Evolutionary conservation across 345 rosid genomes (phyloP).

Genomic region (Populus tremula): DNA sequence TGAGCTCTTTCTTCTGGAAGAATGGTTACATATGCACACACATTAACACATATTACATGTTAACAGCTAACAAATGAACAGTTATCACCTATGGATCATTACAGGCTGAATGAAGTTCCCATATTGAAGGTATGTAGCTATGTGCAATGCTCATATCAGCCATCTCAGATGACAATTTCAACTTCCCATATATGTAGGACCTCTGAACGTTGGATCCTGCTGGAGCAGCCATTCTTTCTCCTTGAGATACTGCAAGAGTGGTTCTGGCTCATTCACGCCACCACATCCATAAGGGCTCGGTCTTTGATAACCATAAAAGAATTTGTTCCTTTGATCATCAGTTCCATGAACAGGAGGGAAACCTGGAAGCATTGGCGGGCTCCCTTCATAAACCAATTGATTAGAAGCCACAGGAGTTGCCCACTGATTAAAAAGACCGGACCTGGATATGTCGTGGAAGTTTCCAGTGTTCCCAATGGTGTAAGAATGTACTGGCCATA

Average conservation of each 20-base stretch:
- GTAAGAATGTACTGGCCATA: constrained; percentile 33
- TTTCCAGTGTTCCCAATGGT: constrained; percentile 36
- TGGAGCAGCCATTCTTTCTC: constrained; percentile 69
- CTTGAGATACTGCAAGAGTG: constrained; percentile 68
- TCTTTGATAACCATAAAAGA: constrained; percentile 44
- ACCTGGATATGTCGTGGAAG: constrained; percentile 34
- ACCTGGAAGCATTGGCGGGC: constrained; percentile 26
- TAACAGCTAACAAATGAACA: background rate
- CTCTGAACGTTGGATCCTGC: constrained; percentile 54
- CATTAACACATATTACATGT: background rate
- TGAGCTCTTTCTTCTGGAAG: background rate
- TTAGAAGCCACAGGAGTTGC: constrained; percentile 40
- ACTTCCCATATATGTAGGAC: constrained; percentile 55
- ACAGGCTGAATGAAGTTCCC: background rate
- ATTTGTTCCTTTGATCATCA: constrained; percentile 44
- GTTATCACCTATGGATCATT: background rate
- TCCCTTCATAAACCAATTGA: constrained; percentile 31
- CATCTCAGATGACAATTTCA: constrained; percentile 14
- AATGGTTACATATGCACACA: background rate
- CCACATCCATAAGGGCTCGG: constrained; percentile 46
- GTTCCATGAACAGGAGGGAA: constrained; percentile 21
- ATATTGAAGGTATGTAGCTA: background rate
- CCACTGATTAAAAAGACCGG: constrained; percentile 49
- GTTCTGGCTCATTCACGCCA: constrained; percentile 48
- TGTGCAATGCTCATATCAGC: background rate